Percentiles rank a stretch among this genome's conserved stretches.
Evolutionary conservation across 345 rosid genomes (phyloP).

Genomic region (Salix viminalis): DNA sequence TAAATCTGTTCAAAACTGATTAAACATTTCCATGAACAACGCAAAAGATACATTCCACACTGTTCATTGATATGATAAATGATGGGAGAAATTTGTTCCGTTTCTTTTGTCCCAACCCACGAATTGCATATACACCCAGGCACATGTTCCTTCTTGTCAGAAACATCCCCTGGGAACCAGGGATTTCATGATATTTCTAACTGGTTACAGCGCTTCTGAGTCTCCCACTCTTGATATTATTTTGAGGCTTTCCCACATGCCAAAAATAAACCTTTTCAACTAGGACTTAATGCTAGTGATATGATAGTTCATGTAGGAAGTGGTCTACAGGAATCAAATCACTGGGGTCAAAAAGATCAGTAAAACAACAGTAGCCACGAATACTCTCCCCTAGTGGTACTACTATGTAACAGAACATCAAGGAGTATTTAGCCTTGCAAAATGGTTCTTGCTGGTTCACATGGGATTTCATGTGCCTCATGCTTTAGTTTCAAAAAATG

Average conservation of each 20-base stretch:
- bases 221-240: background rate
- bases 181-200: background rate
- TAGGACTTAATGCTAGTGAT: background rate
- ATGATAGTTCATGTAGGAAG: background rate
- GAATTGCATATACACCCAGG: background rate
- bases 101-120: background rate
- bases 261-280: background rate
- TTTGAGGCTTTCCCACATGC: background rate
- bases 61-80: background rate
- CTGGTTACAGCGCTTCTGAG: background rate
- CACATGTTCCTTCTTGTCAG: background rate
- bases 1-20: background rate
- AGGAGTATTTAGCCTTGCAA: slow-evolving; percentile 9
- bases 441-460: background rate
- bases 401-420: background rate
- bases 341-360: background rate
- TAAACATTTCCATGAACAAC: background rate
- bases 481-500: background rate
- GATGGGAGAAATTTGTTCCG: background rate
- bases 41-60: background rate
- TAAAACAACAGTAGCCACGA: background rate
- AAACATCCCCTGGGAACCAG: background rate
- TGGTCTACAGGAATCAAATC: background rate
- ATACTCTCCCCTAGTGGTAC: background rate
- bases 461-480: background rate